Evolutionary conservation across 2,329 filamentous ascomycete species (phyloP), one percentile per base, ranked within the genome.

Genomic region (Podosphaera aphanis): DNA sequence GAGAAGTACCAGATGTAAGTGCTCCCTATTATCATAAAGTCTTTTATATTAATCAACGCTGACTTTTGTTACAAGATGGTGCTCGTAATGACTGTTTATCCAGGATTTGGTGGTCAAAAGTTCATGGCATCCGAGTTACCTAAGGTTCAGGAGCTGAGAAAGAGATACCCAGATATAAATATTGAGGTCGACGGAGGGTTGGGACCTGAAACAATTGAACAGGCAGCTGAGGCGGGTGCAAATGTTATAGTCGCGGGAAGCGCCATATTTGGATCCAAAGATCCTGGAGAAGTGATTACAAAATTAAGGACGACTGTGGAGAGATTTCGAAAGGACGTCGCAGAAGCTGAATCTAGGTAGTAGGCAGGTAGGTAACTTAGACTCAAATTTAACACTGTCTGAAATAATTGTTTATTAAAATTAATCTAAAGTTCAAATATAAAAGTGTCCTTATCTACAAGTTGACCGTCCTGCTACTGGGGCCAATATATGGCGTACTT

Each of bases 221-320:
- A 88, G 59, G 90, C 90, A 6, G 90, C 90, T 0, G 84, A 93
- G 49, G 90, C 90, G 0, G 90, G 90, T 29, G 90, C 90, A 46
- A 98, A 98, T 57, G 90, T 98, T 47, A 98, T 98, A 58, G 90
- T 98, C 44, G 88, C 90, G 10, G 90, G 90, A 25, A 93, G 83
- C 57, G 90, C 90, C 36, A 85, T 98, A 6, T 98, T 95, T 63
- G 85, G 86, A 31, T 88, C 90, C 16, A 71, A 84, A 58, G 83
- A 93, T 58, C 90, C 90, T 0, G 73, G 73, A 5, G 80, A 90
- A 53, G 85, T 94, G 20, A 94, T 98, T 59, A 64, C 70, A n/a
- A 68, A 81, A 61, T 65, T 98, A 57, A 73, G 85, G 52, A 74
- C 80, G 49, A 73, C 83, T 2, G 86, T 98, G 2, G 74, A 94